phyloP scores from a whole-genome alignment of 1,284 basidiomycete species.

The Caloboletus inedulis region DNA sequence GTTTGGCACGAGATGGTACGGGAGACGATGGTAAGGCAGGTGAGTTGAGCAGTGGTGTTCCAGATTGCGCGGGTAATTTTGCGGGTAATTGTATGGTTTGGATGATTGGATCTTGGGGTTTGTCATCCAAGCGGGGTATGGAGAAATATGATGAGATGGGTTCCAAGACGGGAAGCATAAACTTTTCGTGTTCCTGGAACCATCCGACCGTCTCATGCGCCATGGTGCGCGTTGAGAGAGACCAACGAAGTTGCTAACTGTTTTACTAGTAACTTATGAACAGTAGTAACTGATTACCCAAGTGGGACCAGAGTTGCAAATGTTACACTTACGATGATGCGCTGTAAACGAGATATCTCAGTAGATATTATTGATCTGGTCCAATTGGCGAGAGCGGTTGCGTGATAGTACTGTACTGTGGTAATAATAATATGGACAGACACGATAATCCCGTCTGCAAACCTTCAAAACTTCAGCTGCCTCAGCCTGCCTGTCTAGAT shows the following conservation, averaged over 20 bases:
- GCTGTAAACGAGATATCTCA: too few species aligned
- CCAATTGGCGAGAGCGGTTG: too few species aligned
- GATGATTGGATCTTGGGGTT: constrained; percentile 75
- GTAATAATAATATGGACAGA: too few species aligned
- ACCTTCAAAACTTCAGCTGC: too few species aligned
- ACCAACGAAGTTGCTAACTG: background rate
- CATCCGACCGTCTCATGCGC: constrained; percentile 9
- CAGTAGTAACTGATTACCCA: too few species aligned
- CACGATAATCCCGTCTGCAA: too few species aligned
- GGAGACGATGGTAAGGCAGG: background rate
- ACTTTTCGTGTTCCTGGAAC: constrained; percentile 18
- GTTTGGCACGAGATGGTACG: background rate
- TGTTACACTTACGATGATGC: too few species aligned
- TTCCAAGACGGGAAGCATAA: constrained; percentile 31
- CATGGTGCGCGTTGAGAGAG: constrained; percentile 2
- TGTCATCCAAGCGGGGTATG: constrained; percentile 56
- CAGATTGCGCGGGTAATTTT: constrained; percentile 26
- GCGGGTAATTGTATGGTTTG: constrained; percentile 43
- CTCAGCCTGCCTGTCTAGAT: too few species aligned
- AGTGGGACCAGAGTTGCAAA: too few species aligned
- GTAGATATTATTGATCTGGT: too few species aligned
- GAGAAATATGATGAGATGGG: constrained; percentile 48
- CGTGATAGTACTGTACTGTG: too few species aligned
- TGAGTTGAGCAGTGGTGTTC: background rate
- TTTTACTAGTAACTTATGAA: background rate